Evolutionary conservation across 192 early-diverging fungal genomes (phyloP), one percentile per base, ranked within the genome.

Genomic region (Backusella sp.): DNA sequence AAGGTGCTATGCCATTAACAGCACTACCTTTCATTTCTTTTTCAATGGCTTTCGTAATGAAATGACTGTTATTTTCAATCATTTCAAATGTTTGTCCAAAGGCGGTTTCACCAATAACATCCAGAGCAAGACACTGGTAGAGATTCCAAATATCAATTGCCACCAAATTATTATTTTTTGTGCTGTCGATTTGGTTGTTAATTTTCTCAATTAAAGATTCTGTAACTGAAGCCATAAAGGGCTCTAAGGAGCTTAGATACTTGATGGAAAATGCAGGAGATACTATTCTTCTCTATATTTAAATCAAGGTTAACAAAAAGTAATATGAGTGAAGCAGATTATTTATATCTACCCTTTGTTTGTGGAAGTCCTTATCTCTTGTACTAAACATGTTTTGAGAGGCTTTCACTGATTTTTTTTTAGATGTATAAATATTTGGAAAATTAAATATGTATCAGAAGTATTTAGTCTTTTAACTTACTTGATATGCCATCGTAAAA

Each of bases 1-100:
- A 21, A n/a, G 65, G 32, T 41, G 44, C 69, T 39, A 37, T 7
- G 37, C 49, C 19, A 66, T 36, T 65, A 41, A 69, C 1, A 72
- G 35, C 66, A 15, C 65, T 4, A 6, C 17, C 49, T 44, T 46
- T 17, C 62, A 77, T 53, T 65, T 65, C 36, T 19, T 69, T 17
- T 9, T n/a, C 9, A 53, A 81, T 76, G 14, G n/a, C 53, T 21
- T 62, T 42, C 12, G 83, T 77, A 21, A 89, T 66, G 11, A 78
- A 77, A 71, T 87, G 84, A 2, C 66, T 67, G 1, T 79, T 83
- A 5, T 77, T 82, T 68, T 86, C 79, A 19, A 89, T 41, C 80
- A 89, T 85, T 26, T 82, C 68, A 56, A 89, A 89, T 6, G 84
- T 72, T 32, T 76, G 56, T 1, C 87, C 87, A 74, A 89, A 89